Base-by-base conservation (phyloP, 1,284 basidiomycete species). In the Cutaneotrichosporon arboriforme region DNA sequence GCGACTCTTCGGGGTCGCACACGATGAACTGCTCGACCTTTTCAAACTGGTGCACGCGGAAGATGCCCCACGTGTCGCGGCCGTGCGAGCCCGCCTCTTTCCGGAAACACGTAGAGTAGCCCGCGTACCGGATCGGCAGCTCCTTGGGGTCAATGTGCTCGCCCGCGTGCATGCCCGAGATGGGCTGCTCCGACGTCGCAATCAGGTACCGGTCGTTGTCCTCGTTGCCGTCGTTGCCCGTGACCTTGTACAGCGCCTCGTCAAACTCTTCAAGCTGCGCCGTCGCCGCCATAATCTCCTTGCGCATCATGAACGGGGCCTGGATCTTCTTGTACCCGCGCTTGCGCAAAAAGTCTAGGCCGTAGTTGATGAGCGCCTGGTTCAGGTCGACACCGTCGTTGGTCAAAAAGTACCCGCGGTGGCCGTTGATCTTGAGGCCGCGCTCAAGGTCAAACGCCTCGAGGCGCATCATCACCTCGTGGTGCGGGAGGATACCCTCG, bases 21-120 rank as follows among this genome's bases (percentile, higher is more conserved):
- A 99, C 83, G 78, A 88, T 86, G 77, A 98, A 98, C 73, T 83
- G 82, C 74, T 99, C 96, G 49, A 99, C 82, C 79, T 99, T 99
- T 77, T 99, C 96, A 66, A 99, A 99, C 77, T 99, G 96, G 75
- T 99, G 96, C 48, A 98, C 93, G 35, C 96, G 89, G 84, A 98
- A 98, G 76, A 97, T 97, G 55, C 94, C 96, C 92, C 94, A 97
- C 78, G 96, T 97, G 69, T 99, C 96, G 53, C 91, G 87, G 14
- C 96, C 96, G 41, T 92, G 90, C 4, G 90, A 88, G 44, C 94
- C 96, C 4, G 94, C 94, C 78, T 99, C 94, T 77, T 97, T 98
- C 44, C 96, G 84, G 86, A 99, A 99, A 75, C 94, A 98, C n/a
- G 94, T 98, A 67, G 81, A 83, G 74, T 83, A 83, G 33, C 81